phyloP scores from a whole-genome alignment of 2,329 filamentous ascomycete species.

The Hyphodiscus sp. region DNA sequence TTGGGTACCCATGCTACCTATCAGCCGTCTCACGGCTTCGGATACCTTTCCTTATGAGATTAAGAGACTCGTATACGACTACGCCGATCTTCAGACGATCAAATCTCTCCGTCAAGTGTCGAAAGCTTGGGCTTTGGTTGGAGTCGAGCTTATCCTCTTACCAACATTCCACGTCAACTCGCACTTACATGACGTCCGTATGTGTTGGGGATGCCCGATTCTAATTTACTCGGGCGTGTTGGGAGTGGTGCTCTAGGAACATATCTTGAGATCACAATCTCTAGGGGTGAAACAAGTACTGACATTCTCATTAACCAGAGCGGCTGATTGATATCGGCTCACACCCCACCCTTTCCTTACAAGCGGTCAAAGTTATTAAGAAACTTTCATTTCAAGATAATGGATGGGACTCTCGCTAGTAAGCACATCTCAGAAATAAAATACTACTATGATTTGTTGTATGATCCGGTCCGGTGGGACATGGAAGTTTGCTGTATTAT shows the following conservation, averaged over 20 bases:
- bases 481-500: no score
- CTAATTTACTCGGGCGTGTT: no score
- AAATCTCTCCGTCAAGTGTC: constrained; percentile 12
- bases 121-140: constrained; percentile 10
- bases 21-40: constrained; percentile 3
- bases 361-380: constrained; percentile 10
- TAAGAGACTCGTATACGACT: constrained; percentile 11
- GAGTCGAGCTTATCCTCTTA: constrained; percentile 29
- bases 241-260: no score
- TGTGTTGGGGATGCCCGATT: no score
- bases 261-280: no score
- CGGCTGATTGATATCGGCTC: constrained; percentile 9
- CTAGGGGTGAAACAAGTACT: no score
- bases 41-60: constrained; percentile 12
- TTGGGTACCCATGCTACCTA: neutral
- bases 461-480: no score
- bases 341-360: neutral
- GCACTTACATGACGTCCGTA: constrained; percentile 35
- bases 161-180: constrained; percentile 41
- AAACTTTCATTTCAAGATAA: constrained; percentile 8
- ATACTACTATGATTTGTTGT: no score
- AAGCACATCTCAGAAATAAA: no score
- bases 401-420: constrained; percentile 11
- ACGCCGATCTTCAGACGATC: constrained; percentile 6
- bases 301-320: no score